Base-by-base conservation (phyloP, 176 grass and related monocot species). In the Metroxylon sagu region DNA sequence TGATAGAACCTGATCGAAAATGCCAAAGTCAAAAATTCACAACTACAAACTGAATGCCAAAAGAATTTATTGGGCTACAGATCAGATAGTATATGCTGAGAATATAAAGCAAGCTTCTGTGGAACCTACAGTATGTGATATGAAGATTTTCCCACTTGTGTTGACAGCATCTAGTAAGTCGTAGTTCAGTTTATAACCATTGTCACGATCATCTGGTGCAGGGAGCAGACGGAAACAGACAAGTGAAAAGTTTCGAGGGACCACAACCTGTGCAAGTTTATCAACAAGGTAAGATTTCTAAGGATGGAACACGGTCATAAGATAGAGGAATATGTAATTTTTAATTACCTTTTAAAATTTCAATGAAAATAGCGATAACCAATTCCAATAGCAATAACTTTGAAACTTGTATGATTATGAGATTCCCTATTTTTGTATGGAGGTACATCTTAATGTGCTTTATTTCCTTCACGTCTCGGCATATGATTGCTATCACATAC, bases 181-280 rank as follows among this genome's bases (percentile, higher is more conserved):
- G 23, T 64, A 77, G 58, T 89, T 89, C 63, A 89, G 62, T 71
- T 81, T 84, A 76, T 53, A 68, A n/a, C 74, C 80, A 48, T 74
- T 57, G n/a, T 89, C 77, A 61, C 54, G 4, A 51, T 75, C 73
- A 64, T 68, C 66, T 18, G 57, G 21, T 14, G 74, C 65, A 48
- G 66, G 77, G 61, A 77, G 12, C 71, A 85, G 81, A 50, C 71
- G 86, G 59, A 85, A 85, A 72, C 81, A 89, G 55, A 89, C 71
- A 49, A 89, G 78, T 2, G 81, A 89, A 72, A 89, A 89, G 15
- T 23, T 72, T 52, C 77, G 80, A 28, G 71, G 71, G 77, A 62
- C 66, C 54, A 73, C 53, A 27, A 89, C 63, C 86, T 89, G 49
- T 51, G 17, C 66, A 78, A 64, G 57, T 21, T 23, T 16, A 29